These are phyloP conservation scores for Picochlorum sp. DNA, from an alignment of 139 green algal species.

Conservation along the genomic window DNA sequence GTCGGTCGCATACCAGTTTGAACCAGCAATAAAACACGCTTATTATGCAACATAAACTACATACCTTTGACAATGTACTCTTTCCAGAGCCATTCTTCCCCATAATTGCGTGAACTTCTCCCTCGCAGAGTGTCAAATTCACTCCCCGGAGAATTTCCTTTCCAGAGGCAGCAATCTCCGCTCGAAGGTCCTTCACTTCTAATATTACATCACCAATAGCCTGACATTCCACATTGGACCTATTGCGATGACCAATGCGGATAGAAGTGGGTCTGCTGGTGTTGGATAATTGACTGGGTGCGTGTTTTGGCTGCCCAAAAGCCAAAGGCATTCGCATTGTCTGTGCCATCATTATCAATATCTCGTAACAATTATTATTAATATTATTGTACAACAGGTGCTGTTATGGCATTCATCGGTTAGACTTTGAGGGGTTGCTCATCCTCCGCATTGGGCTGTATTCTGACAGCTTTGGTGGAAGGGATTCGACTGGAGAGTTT, in stretches of 20 bases:
- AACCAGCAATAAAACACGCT: background rate
- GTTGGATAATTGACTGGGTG: no score
- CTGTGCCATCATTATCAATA: no score
- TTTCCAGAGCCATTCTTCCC: constrained; percentile 98
- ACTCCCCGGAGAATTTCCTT: constrained; percentile 91
- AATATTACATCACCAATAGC: constrained; percentile 39
- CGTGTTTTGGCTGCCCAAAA: no score
- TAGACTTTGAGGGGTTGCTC: no score
- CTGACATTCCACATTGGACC: background rate
- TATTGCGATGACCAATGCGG: background rate
- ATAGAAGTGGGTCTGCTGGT: no score
- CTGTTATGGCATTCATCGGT: no score
- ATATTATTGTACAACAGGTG: no score
- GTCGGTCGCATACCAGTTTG: background rate
- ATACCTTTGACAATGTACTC: constrained; percentile 82
- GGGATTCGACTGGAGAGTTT: background rate
- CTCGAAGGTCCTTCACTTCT: constrained; percentile 68
- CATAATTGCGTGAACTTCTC: constrained; percentile 97
- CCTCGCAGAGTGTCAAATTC: constrained; percentile 74
- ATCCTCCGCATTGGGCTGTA: no score
- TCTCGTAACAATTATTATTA: no score
- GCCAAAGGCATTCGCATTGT: no score
- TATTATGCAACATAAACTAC: background rate
- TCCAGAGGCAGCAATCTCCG: constrained; percentile 62
- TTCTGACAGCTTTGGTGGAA: no score